Base-by-base conservation (phyloP, 176 grass and related monocot genomes). In the Carex scoparia region DNA sequence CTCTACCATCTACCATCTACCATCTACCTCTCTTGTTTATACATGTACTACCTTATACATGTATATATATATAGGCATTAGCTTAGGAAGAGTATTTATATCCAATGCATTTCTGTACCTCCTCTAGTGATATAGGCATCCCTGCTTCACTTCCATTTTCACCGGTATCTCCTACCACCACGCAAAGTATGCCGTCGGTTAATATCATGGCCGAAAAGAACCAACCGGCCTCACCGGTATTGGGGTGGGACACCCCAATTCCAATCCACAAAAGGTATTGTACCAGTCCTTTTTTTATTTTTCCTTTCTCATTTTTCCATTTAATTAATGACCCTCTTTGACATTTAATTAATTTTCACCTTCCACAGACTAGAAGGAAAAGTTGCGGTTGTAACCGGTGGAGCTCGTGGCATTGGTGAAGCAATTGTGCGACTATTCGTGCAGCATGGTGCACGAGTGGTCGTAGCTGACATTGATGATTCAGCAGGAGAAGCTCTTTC, bases 301-400 rank as follows among this genome's bases (percentile, higher is more conserved):
- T 63, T 5, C 0, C 12, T 23, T 9, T 33, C 19, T 5, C 3
- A 28, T 49, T 54, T 6, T 46, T 1, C 5, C 38, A 46, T 18
- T n/a, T 10, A 42, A 48, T 75, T 40, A 74, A 49, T 67, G 33
- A 37, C 31, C 31, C 10, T 14, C 31, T 49, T 72, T 28, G n/a
- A 28, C 70, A 51, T 74, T 23, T 23, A 23, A 51, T 74, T 27
- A 40, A 40, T 40, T 15, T 63, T 55, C 81, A 53, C 18, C 12
- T 27, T 27, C 1, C 54, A 81, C 79, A 97, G 91, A 80, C 84
- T 94, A n/a, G 90, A 98, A 19, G 95, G 95, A 31, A 98, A 98
- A 90, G 91, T 98, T 15, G 91, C 91, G 65, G 87, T 98, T 33
- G 91, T 98, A 0, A 98, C 95, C 16, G 95, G 95, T 58, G 95